These are phyloP conservation scores for Aspergillus panamensis DNA, from an alignment of 495 filamentous ascomycete species.

Conservation along the genomic window DNA sequence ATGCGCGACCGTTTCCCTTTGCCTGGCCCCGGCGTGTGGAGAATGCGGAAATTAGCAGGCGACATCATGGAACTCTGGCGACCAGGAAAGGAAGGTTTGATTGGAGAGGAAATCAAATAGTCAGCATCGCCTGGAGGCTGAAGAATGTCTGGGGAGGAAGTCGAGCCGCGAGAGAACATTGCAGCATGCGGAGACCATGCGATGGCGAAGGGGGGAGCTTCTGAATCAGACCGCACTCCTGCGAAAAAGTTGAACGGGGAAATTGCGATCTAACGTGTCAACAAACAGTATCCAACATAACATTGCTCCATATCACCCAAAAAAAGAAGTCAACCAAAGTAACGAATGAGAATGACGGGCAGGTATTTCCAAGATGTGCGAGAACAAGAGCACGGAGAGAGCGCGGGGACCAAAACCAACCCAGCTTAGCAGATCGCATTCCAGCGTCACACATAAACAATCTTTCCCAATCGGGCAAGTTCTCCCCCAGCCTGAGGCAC, in stretches of 20 bases:
- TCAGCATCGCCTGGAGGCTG: slow-evolving; percentile 45
- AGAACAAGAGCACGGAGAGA: slow-evolving; percentile 15
- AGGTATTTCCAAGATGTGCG: neutral
- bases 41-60: slow-evolving; percentile 31
- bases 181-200: slow-evolving; percentile 18
- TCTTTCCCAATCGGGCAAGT: slow-evolving; percentile 33
- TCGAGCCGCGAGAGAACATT: slow-evolving; percentile 37
- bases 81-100: slow-evolving; percentile 36
- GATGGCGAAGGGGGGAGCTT: slow-evolving; percentile 1
- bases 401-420: slow-evolving; percentile 24
- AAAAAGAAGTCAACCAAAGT: neutral
- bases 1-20: slow-evolving; percentile 35
- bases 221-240: slow-evolving; percentile 1
- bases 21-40: slow-evolving; percentile 30
- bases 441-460: slow-evolving; percentile 33
- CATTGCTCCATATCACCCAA: too few species aligned
- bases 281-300: too few species aligned
- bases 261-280: neutral
- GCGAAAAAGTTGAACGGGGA: neutral
- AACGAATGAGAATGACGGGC: neutral
- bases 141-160: slow-evolving; percentile 47
- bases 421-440: neutral
- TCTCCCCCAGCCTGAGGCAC: slow-evolving; percentile 11
- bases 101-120: slow-evolving; percentile 45
- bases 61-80: slow-evolving; percentile 45